Percentiles rank a stretch among this genome's conserved stretches.
Evolutionary conservation across 2,329 filamentous ascomycete genomes (phyloP).

Genomic region (Bipolaris sorokiniana): DNA sequence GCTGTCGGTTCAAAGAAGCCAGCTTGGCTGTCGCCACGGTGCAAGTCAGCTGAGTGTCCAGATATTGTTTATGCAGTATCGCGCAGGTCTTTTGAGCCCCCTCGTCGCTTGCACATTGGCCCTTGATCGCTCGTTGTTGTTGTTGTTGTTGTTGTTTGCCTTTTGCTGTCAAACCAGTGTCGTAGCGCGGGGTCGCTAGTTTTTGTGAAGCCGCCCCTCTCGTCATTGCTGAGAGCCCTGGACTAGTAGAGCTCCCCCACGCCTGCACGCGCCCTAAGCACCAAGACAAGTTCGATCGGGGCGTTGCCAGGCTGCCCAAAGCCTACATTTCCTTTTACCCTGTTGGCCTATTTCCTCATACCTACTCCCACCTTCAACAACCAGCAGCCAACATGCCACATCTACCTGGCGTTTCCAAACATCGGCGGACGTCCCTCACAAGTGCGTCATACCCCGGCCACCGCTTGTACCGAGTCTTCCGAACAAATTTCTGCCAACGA

Average conservation of each 20-base stretch:
- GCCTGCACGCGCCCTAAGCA: conserved; percentile 23
- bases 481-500: background rate
- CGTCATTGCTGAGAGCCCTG: conserved; percentile 28
- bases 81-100: background rate
- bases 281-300: conserved; percentile 21
- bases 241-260: conserved; percentile 26
- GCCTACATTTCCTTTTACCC: background rate
- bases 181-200: conserved; percentile 30
- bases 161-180: conserved; percentile 10
- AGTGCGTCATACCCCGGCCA: conserved; percentile 33
- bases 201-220: conserved; percentile 27
- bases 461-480: conserved; percentile 12
- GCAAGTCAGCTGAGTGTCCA: conserved; percentile 9
- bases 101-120: background rate
- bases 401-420: conserved; percentile 31
- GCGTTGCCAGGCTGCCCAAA: conserved; percentile 13
- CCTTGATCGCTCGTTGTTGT: conserved; percentile 3
- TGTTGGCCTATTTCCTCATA: background rate
- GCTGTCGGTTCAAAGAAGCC: conserved; percentile 10
- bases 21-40: conserved; percentile 11
- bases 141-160: conserved; percentile 17
- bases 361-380: background rate
- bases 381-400: conserved; percentile 46
- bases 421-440: conserved; percentile 35
- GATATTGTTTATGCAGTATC: conserved; percentile 8